Evolutionary conservation across 768 basidiomycete genomes (phyloP), one percentile per base, ranked within the genome.

Genomic region (Lactifluus rugatus): DNA sequence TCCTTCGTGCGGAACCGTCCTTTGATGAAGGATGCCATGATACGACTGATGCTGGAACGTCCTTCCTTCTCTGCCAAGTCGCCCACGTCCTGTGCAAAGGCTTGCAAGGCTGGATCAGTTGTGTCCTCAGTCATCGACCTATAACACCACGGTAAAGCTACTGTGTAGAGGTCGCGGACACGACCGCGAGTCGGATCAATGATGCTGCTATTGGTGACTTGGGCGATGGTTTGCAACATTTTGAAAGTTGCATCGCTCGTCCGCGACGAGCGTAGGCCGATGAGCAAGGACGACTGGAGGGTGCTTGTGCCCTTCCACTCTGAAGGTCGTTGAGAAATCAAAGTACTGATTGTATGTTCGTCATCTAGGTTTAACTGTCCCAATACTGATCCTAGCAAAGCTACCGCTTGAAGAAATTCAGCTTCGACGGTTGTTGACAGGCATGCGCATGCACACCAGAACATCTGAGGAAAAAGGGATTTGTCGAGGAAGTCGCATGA

Each of bases 21-120:
- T 70, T 90, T 90, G 55, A 88, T 82, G 65, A 94, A 94, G 3
- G 90, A 93, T 4, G 78, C 84, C 86, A 95, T 89, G 66, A 97
- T 88, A 48, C 89, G 85, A 53, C 82, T 78, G 65, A 96, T 89
- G 65, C 85, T 88, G n/a, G 81, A 78, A 28, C 84, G 79, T 26
- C 82, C 84, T 63, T 91, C 87, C 48, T 73, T 69, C 41, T 81
- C 81, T 2, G 94, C 93, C 17, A 96, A 76, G 11, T 67, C 70
- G 28, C 83, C 81, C 36, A 97, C 80, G 62, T 86, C 81, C 52
- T 81, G 76, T 1, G 92, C 87, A 67, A 94, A 88, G 21, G 76
- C 78, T 55, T 81, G 80, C 44, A 94, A 70, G 13, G 76, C 68
- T 36, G 78, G 78, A 60, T 87, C 84, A 31, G 78, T 70, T 44